Percentiles rank a stretch among this genome's conserved stretches.
Conservation (phyloP, 1,139 yeast species). For the Magnusiomyces suaveolens region DNA sequence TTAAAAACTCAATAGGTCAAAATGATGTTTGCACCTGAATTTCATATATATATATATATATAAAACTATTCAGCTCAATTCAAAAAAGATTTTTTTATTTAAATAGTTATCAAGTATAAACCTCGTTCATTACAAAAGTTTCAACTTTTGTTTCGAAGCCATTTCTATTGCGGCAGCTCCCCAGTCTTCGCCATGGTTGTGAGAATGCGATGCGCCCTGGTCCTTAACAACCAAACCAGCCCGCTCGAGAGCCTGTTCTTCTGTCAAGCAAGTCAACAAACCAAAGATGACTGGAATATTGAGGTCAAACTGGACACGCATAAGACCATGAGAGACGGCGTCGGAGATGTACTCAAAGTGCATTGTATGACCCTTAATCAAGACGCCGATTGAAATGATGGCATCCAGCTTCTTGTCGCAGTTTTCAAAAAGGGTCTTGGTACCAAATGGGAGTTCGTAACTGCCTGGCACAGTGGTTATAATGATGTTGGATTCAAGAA, state of each 20-base stretch:
- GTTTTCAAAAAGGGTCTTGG: constrained; percentile 33
- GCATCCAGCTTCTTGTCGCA: constrained; percentile 61
- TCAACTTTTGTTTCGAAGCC: constrained; percentile 32
- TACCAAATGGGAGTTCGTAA: constrained; percentile 82
- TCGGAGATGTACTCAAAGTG: constrained; percentile 97
- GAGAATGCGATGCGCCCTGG: constrained; percentile 45
- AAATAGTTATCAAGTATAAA: neutral
- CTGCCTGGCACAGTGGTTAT: constrained; percentile 90
- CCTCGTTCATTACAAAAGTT: neutral
- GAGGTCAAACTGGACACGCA: constrained; percentile 66
- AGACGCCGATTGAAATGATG: constrained; percentile 84
- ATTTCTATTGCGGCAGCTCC: constrained; percentile 99
- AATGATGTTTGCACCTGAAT: too few relatives aligned
- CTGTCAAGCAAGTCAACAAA: constrained; percentile 83
- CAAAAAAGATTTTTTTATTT: neutral
- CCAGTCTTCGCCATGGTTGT: constrained; percentile 97
- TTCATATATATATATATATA: too few relatives aligned
- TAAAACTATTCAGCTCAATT: neutral
- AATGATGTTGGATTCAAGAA: constrained; percentile 61
- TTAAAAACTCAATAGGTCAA: too few relatives aligned
- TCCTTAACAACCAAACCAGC: constrained; percentile 57
- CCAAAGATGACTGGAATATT: constrained; percentile 84
- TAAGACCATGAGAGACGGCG: constrained; percentile 73
- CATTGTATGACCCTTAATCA: constrained; percentile 95
- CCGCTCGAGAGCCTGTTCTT: constrained; percentile 85